Evolutionary conservation across 768 basidiomycete genomes (phyloP).

Genomic region (Guyanaporus albipodus): DNA sequence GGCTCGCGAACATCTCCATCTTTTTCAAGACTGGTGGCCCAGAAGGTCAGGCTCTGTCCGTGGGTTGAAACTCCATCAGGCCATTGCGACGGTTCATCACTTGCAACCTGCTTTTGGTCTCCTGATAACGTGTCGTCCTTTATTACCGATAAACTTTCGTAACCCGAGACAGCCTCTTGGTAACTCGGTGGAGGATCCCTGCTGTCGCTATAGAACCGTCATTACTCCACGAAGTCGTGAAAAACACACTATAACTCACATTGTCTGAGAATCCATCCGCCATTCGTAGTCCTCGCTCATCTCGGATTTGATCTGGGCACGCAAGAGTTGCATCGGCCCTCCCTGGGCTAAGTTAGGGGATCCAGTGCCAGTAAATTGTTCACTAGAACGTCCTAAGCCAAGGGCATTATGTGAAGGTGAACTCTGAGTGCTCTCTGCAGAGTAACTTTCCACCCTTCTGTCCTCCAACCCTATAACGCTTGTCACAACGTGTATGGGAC

Average conservation of each 20-base stretch:
- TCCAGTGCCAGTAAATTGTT: not conserved
- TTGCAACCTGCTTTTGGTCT: too few species aligned
- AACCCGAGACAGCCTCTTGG: slow-evolving; percentile 1
- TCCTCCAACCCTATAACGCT: too few species aligned
- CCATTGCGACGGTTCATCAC: too few species aligned
- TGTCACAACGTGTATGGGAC: too few species aligned
- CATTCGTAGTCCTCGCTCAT: not conserved
- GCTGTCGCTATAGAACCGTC: not conserved
- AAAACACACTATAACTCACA: slow-evolving; percentile 2
- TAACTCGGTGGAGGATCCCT: slow-evolving; percentile 15
- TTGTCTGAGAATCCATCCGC: not conserved
- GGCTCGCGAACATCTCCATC: not conserved
- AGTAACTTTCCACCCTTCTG: too few species aligned
- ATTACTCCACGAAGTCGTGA: not conserved
- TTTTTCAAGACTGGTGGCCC: not conserved
- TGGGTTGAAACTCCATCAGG: not conserved
- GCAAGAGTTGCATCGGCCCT: not conserved
- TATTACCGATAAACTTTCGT: not conserved
- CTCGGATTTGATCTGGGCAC: not conserved
- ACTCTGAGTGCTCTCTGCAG: too few species aligned
- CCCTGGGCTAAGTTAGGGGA: not conserved
- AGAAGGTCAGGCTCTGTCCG: not conserved
- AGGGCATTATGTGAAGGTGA: not conserved
- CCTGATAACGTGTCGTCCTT: not conserved
- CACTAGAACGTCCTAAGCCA: not conserved